These are phyloP conservation scores for Neurospora cerealis DNA, from an alignment of 495 filamentous ascomycete species.

Conservation along the genomic window DNA sequence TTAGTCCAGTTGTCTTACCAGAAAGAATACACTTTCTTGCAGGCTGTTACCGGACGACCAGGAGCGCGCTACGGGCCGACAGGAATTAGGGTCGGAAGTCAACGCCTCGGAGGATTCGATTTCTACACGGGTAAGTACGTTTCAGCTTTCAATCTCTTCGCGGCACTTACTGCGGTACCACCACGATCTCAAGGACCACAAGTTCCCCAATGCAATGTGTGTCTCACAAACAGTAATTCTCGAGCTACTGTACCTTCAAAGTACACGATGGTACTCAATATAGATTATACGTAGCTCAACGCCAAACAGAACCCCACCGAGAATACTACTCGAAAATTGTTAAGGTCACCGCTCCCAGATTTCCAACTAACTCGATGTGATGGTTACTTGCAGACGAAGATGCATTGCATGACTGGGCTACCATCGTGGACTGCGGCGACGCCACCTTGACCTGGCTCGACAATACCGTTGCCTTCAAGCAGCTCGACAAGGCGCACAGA, in stretches of 20 bases:
- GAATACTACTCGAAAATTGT: background rate
- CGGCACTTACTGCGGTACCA: background rate
- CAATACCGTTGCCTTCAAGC: slow-evolving; percentile 63
- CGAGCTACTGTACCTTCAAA: background rate
- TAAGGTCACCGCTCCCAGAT: background rate
- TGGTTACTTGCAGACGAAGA: background rate
- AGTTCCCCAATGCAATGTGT: background rate
- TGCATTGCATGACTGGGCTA: slow-evolving; percentile 4
- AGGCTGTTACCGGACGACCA: slow-evolving; percentile 34
- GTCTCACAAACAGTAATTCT: background rate
- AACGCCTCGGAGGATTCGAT: slow-evolving; percentile 19
- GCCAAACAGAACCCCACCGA: background rate
- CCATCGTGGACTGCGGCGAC: slow-evolving; percentile 66
- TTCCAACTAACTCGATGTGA: background rate
- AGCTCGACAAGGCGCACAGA: slow-evolving; percentile 55
- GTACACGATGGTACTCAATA: background rate
- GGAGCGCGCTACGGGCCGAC: slow-evolving; percentile 77
- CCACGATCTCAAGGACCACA: background rate
- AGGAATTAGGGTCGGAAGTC: slow-evolving; percentile 64
- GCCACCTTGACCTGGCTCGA: slow-evolving; percentile 60
- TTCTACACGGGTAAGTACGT: slow-evolving; percentile 20
- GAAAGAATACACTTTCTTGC: background rate
- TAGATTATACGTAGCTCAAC: background rate
- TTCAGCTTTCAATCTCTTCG: background rate
- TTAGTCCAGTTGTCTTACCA: background rate